Evolutionary conservation across 1,284 basidiomycete genomes (phyloP), one percentile per base, ranked within the genome.

Genomic region (Ceratobasidium sp.): DNA sequence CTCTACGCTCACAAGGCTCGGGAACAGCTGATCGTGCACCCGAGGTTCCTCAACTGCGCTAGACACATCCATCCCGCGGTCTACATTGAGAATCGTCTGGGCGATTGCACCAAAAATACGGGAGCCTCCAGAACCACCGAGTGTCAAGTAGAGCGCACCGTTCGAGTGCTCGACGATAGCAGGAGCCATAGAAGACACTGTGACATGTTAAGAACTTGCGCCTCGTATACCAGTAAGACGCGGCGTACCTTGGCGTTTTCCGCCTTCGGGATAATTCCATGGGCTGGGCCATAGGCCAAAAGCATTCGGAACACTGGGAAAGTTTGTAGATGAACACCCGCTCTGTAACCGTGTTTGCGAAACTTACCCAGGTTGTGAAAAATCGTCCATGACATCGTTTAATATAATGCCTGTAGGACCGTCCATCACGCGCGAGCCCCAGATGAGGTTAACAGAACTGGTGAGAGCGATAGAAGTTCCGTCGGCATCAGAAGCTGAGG

Each of bases 21-120:
- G 97, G 76, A 91, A 91, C 33, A 98, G 85, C 81, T 99, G 97
- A 80, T 98, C 90, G 80, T 99, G 97, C n/a, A 98, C 81, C n/a
- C 97, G 87, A 0, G 94, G 91, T 77, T 84, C 87, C 82, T 99
- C 97, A 47, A 99, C 90, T 0, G 97, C 94, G 41, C 87, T 82
- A 75, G 91, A 91, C 41, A 93, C 82, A 79, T 97, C 90, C 83
- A 94, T 86, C 0, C 93, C 96, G 87, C 93, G 93, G 73, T 93
- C 86, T 27, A 95, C 81, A 81, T 97, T 95, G 27, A 98, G 82
- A 8, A 99, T 82, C 29, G 91, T 89, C 81, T 97, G 95, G 62
- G 93, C 89, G 6, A 98, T 84, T 0, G 94, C 84, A 0, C 89
- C 86, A 82, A 97, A 94, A 76, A 99, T 98, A 22, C 92, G 87